Evolutionary conservation across 2,329 filamentous ascomycete species (phyloP), one percentile per base, ranked within the genome.

Genomic region (Cladosporium velox): DNA sequence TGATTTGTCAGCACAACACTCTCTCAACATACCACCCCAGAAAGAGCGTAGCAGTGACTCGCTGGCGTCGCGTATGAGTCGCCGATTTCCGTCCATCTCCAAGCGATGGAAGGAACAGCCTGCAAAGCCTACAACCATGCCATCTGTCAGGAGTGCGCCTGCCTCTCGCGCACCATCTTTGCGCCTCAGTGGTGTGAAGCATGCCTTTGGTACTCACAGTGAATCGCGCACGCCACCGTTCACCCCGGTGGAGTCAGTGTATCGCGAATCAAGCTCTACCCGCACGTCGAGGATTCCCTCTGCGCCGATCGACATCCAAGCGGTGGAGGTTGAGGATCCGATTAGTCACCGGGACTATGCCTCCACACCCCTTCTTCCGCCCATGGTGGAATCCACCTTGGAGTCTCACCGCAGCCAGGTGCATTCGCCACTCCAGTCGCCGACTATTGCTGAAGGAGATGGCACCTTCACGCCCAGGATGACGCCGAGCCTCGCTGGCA

Each of bases 361-460:
- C 0, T 90, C 90, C 4, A 97, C 93, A 2, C 94, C 93, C 47
- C 84, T 97, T 8, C 84, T 97, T 2, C 93, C 93, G 8, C 93
- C 93, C 0, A 84, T 95, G 41, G 86, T 96, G 81, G 88, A 66
- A 15, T 57, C 52, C 11, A 41, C 21, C 28, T 21, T 34, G 24
- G 41, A 49, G 21, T n/a, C 47, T 2, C 30, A 86, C 32, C 85
- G 86, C 65, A 79, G 83, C 26, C 80, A 84, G 38, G 79, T 82
- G 54, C 78, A 76, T 8, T 77, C 92, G 8, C 92, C 93, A n/a
- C 82, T 96, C 30, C 92, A 96, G 77, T 96, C 92, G 0, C 93
- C 93, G 0, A 90, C 88, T 0, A 86, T 95, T 21, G 91, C 89
- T 11, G 87, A 88, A n/a, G 68, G 75, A 75, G 64, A 78, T 76